These are phyloP conservation scores for Fusarium phyllophilum DNA, from an alignment of 2,329 filamentous ascomycete species.

Conservation along the genomic window DNA sequence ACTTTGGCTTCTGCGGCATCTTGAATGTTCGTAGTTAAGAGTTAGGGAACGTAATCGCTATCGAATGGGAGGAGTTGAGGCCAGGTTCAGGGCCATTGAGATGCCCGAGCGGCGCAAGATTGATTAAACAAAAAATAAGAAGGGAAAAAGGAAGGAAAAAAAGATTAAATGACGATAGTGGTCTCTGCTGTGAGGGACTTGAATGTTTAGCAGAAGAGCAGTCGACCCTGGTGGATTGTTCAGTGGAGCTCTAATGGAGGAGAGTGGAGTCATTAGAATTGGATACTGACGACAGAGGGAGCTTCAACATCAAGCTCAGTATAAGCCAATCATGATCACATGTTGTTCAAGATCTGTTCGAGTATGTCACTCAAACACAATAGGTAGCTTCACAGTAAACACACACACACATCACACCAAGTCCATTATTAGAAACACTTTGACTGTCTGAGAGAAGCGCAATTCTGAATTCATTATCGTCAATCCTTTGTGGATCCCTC, in stretches of 20 bases:
- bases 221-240: constrained; percentile 33
- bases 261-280: constrained; percentile 25
- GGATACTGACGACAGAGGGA: neutral
- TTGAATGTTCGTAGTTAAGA: constrained; percentile 35
- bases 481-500: constrained; percentile 20
- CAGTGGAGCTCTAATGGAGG: constrained; percentile 35
- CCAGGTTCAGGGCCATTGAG: constrained; percentile 43
- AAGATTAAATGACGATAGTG: constrained; percentile 20
- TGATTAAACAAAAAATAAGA: constrained; percentile 20
- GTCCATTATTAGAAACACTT: neutral
- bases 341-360: neutral
- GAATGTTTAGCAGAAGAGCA: constrained; percentile 22
- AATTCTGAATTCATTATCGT: constrained; percentile 26
- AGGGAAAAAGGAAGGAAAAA: neutral
- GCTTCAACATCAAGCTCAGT: neutral
- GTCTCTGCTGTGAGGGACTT: constrained; percentile 34
- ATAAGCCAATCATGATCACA: constrained; percentile 16
- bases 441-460: neutral
- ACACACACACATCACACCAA: neutral
- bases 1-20: constrained; percentile 44
- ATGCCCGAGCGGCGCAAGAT: constrained; percentile 16
- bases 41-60: constrained; percentile 24
- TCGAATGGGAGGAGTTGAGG: constrained; percentile 21
- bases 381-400: neutral
- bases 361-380: neutral